These are phyloP conservation scores for Coemansia sp. DNA, from an alignment of 192 early-diverging fungal species.

Conservation along the genomic window DNA sequence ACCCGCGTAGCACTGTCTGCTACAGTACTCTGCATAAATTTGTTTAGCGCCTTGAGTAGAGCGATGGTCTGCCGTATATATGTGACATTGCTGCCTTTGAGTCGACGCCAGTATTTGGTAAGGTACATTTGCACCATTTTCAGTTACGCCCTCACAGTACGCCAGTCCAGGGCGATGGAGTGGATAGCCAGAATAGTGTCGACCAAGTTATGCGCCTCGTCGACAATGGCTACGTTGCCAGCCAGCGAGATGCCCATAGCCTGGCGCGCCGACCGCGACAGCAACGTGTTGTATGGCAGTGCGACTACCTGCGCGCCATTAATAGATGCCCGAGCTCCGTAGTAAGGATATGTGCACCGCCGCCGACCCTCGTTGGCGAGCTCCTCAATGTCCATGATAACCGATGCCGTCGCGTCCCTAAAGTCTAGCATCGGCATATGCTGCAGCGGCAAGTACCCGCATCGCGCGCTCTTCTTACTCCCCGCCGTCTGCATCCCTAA, in stretches of 20 bases:
- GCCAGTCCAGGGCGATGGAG: slow-evolving; percentile 60
- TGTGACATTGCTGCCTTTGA: slow-evolving; percentile 71
- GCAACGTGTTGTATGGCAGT: slow-evolving; percentile 85
- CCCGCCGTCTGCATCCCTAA: slow-evolving; percentile 64
- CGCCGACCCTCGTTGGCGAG: slow-evolving; percentile 65
- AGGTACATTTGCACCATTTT: slow-evolving; percentile 71
- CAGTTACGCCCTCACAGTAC: slow-evolving; percentile 55
- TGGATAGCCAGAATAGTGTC: slow-evolving; percentile 76
- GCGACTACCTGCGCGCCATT: slow-evolving; percentile 66
- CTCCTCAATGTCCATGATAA: slow-evolving; percentile 84
- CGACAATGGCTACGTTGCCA: slow-evolving; percentile 79
- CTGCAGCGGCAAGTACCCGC: slow-evolving; percentile 56
- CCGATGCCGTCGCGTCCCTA: slow-evolving; percentile 56
- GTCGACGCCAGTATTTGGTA: slow-evolving; percentile 64
- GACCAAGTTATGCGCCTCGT: slow-evolving; percentile 78
- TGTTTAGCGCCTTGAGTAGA: slow-evolving; percentile 61
- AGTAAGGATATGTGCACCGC: slow-evolving; percentile 76
- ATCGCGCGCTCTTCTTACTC: slow-evolving; percentile 34
- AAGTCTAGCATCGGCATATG: slow-evolving; percentile 61
- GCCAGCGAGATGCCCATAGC: slow-evolving; percentile 71
- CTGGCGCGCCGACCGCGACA: slow-evolving; percentile 75
- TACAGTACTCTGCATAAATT: slow-evolving; percentile 34
- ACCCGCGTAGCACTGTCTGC: slow-evolving; percentile 19
- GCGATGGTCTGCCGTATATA: slow-evolving; percentile 77
- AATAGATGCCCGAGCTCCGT: slow-evolving; percentile 68